phyloP scores from a whole-genome alignment of 1,284 basidiomycete species.

The Kwoniella shivajii region DNA sequence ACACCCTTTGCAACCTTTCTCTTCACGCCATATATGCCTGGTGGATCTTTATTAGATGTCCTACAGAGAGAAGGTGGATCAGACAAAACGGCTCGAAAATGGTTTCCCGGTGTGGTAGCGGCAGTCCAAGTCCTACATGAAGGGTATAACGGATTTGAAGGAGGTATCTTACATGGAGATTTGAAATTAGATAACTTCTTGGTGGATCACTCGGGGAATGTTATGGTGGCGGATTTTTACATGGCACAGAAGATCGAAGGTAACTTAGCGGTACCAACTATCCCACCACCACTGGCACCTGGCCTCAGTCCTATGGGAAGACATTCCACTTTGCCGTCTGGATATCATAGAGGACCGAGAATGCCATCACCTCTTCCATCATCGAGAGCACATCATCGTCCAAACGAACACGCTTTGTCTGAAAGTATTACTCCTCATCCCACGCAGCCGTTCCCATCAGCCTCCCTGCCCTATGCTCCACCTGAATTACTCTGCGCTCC shows the following conservation, averaged over 20 bases:
- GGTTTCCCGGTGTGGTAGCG: slow-evolving; percentile 86
- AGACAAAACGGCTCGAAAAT: slow-evolving; percentile 75
- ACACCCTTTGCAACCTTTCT: slow-evolving; percentile 72
- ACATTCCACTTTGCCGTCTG: slow-evolving; percentile 18
- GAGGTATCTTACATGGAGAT: slow-evolving; percentile 81
- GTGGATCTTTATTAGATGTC: slow-evolving; percentile 83
- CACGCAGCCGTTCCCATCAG: slow-evolving; percentile 64
- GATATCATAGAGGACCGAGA: slow-evolving; percentile 15
- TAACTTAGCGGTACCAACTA: neutral
- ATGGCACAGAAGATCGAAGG: slow-evolving; percentile 41
- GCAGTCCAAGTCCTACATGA: slow-evolving; percentile 86
- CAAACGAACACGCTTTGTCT: slow-evolving; percentile 11
- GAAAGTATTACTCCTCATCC: slow-evolving; percentile 12
- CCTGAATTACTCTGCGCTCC: slow-evolving; percentile 69
- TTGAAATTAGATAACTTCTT: slow-evolving; percentile 97
- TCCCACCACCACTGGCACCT: slow-evolving; percentile 14
- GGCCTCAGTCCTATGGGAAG: slow-evolving; percentile 6
- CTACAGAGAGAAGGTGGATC: slow-evolving; percentile 62
- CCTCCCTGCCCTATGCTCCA: slow-evolving; percentile 85
- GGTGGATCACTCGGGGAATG: slow-evolving; percentile 73
- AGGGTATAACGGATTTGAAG: slow-evolving; percentile 56
- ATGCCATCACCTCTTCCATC: slow-evolving; percentile 15
- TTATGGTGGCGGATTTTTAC: slow-evolving; percentile 52
- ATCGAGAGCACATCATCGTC: slow-evolving; percentile 12
- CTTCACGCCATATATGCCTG: slow-evolving; percentile 78